Evolutionary conservation across 1,284 basidiomycete species (phyloP), one percentile per base, ranked within the genome.

Genomic region (Cutaneotrichosporon cutaneum): DNA sequence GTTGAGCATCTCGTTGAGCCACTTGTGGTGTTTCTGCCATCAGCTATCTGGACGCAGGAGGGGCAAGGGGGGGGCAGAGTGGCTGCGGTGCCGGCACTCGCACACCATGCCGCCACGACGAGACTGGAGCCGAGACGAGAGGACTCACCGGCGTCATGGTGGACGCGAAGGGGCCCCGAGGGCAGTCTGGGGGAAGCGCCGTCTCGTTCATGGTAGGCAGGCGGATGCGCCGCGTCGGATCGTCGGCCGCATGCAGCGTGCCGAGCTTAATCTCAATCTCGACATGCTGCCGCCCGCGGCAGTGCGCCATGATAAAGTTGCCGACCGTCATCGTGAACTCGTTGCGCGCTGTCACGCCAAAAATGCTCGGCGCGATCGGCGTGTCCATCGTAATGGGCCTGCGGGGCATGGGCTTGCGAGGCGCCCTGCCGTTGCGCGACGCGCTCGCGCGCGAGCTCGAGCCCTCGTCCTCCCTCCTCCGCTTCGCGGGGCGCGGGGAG

Each of bases 241-340:
- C 62, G n/a, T n/a, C 50, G 3, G 61, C 82, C 58, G 93, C 87
- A 63, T 85, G 84, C 72, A 98, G 76, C 14, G 90, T 75, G 1
- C 95, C 95, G 54, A 99, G 83, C 82, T 97, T 98, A 18, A 93
- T 93, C 81, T 98, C 95, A 22, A 98, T 90, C 82, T 85, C 84
- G 63, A 85, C 75, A 65, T 83, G 76, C 3, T 74, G 64, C 59
- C 72, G 65, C 1, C 78, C 80, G 3, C 70, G 69, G 21, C 79
- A 77, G 36, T 74, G 69, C 3, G 70, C 65, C 77, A 82, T 78
- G 45, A 98, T 83, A 80, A 93, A 99, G 77, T 97, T 92, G 26
- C 91, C 94, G 52, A 99, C 85, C 70, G 91, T 88, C 72, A 85
- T 86, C 64, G 94, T 92, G 75, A 98, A 94, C 75, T 97, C 94